Base-by-base conservation (phyloP, 2,329 filamentous ascomycete genomes). In the Trichoderma koningiopsis region DNA sequence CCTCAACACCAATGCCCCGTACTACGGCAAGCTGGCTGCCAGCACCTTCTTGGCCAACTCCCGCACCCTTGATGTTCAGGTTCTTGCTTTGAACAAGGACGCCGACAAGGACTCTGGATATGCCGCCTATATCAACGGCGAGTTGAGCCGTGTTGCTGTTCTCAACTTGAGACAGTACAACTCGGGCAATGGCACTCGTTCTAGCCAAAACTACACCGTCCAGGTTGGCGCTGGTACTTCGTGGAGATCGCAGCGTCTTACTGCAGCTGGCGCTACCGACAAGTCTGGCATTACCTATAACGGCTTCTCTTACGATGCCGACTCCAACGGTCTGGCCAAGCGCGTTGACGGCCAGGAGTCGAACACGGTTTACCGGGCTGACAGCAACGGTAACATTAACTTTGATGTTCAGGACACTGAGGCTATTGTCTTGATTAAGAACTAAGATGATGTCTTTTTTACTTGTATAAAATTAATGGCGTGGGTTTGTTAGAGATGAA, bases 1-100 rank as follows among this genome's bases (percentile, higher is more conserved):
- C 24, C 67, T 59, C 29, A 57, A 55, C 33, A 75, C 73, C 13
- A 71, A 74, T 16, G 58, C 73, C 31, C 71, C 73, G 1, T 75
- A 73, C 66, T 74, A 75, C 58, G 73, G 73, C 13, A 73, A 74
- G 69, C 68, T 75, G 16, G 73, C 73, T 4, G 73, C 73, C 3
- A 69, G 66, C 52, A 71, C 70, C 1, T 73, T 75, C 64, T 68
- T 75, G 22, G 70, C 70, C 33, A 62, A 72, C 56, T 70, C 72
- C 0, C 27, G 65, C 22, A 62, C 47, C 5, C 52, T 73, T 24
- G 47, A 70, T 3, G 70, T 73, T 10, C 47, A 70, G 66, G 62
- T 59, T 0, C 37, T 73, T 43, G 35, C 43, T 11, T 29, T 72
- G 11, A 66, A 70, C 49, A 68, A 56, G 57, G 67, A 70, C 22